These are phyloP conservation scores for Tolypocladium ophioglossoides DNA, from an alignment of 2,329 filamentous ascomycete genomes.

Conservation along the genomic window DNA sequence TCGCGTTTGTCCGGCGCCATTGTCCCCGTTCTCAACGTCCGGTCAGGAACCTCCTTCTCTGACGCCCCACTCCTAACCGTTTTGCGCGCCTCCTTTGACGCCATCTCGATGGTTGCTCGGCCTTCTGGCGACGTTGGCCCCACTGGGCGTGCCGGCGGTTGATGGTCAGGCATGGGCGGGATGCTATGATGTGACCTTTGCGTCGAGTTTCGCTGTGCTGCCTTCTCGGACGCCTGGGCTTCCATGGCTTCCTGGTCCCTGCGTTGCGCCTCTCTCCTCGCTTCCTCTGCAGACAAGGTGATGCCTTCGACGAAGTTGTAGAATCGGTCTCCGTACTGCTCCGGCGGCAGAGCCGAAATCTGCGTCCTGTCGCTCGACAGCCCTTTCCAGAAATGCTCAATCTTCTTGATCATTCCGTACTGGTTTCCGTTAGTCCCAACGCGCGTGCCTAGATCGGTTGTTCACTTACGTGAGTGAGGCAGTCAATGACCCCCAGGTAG, in stretches of 20 bases:
- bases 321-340: slow-evolving; percentile 88
- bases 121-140: slow-evolving; percentile 24
- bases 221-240: slow-evolving; percentile 21
- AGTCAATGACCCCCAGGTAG: slow-evolving; percentile 97
- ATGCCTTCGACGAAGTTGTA: slow-evolving; percentile 83
- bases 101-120: slow-evolving; percentile 29
- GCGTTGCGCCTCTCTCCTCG: slow-evolving; percentile 50
- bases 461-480: slow-evolving; percentile 78
- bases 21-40: slow-evolving; percentile 37
- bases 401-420: slow-evolving; percentile 91
- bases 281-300: slow-evolving; percentile 84
- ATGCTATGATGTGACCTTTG: slow-evolving; percentile 20
- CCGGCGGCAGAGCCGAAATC: slow-evolving; percentile 85
- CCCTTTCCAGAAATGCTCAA: slow-evolving; percentile 96
- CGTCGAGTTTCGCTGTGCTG: slow-evolving; percentile 27
- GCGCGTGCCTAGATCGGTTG: slow-evolving; percentile 2
- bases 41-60: slow-evolving; percentile 48
- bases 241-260: slow-evolving; percentile 50
- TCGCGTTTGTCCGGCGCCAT: slow-evolving; percentile 35
- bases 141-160: slow-evolving; percentile 29
- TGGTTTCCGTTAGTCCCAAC: slow-evolving; percentile 28
- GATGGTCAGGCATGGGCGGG: slow-evolving; percentile 35
- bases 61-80: slow-evolving; percentile 19
- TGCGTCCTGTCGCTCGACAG: slow-evolving; percentile 71
- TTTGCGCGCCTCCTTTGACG: slow-evolving; percentile 25